Percentiles rank a stretch among this genome's conserved stretches.
Evolutionary conservation across 257 asterid species (phyloP).

Genomic region (Jacaranda mimosifolia): DNA sequence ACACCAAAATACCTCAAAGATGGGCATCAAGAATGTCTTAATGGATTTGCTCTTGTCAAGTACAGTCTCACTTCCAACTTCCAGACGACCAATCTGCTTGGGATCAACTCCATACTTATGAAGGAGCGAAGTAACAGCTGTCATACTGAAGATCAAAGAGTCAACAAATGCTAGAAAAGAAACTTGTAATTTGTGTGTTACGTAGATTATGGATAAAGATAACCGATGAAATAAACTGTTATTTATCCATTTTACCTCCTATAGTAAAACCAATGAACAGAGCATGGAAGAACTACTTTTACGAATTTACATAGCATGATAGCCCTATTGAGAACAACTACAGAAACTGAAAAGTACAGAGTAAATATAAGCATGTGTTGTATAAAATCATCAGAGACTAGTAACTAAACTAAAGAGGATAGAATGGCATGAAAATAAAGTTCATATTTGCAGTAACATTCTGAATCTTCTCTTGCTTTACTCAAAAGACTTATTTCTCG

Average conservation of each 20-base stretch:
- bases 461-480: not conserved
- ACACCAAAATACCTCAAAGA: conserved; percentile 62
- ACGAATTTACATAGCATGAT: not conserved
- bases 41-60: conserved; percentile 81
- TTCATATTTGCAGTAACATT: not conserved
- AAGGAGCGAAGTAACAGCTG: conserved; percentile 69
- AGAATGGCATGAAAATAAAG: not conserved
- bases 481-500: not conserved
- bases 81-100: conserved; percentile 72
- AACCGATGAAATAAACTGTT: not conserved
- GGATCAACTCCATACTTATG: conserved; percentile 70
- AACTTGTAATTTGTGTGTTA: not conserved
- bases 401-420: not conserved
- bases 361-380: not conserved
- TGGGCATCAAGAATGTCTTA: conserved; percentile 77
- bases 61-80: conserved; percentile 83
- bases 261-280: not conserved
- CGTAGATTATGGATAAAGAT: not conserved
- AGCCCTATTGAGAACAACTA: not conserved
- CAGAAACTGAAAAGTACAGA: not conserved
- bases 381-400: not conserved
- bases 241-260: not conserved
- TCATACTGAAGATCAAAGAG: conserved; percentile 57
- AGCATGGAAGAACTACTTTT: not conserved
- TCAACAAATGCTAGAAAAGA: not conserved